Evolutionary conservation across 495 filamentous ascomycete genomes (phyloP).

Genomic region (Ramalina intermedia): DNA sequence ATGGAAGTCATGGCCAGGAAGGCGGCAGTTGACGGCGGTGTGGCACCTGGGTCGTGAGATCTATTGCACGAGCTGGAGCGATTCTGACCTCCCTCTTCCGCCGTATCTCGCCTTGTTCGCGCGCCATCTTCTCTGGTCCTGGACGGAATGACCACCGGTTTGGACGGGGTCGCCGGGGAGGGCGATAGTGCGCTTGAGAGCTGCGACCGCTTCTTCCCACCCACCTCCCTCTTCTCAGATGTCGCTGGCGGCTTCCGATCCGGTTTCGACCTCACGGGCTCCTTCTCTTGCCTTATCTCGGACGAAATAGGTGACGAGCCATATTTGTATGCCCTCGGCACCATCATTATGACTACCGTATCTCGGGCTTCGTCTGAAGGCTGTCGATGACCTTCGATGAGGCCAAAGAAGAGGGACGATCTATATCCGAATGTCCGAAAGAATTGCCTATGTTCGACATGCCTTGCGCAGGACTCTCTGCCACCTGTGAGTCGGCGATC

Average conservation of each 20-base stretch:
- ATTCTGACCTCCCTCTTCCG: constrained; percentile 1
- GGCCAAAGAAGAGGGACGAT: not conserved
- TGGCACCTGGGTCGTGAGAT: constrained; percentile 7
- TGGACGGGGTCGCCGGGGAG: constrained; percentile 10
- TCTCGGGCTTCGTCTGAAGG: not conserved
- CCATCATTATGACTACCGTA: constrained; percentile 10
- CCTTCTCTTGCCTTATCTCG: not conserved
- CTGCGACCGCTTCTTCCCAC: constrained; percentile 21
- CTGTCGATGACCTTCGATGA: not conserved
- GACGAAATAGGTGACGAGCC: constrained; percentile 1
- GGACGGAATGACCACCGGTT: constrained; percentile 16
- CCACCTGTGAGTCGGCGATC: not conserved
- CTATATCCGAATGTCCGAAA: not conserved
- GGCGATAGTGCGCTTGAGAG: constrained; percentile 18
- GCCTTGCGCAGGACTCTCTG: too few species aligned
- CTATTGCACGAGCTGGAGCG: not conserved
- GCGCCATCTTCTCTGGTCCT: constrained; percentile 4
- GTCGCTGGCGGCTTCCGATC: not conserved
- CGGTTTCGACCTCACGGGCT: not conserved
- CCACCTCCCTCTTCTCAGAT: not conserved
- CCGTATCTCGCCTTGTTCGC: constrained; percentile 1
- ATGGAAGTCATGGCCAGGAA: constrained; percentile 10
- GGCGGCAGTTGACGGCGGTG: constrained; percentile 11
- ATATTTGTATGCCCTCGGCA: constrained; percentile 12
- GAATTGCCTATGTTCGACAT: too few species aligned